Conservation (phyloP, 192 early-diverging fungal genomes). For the Rhizophagus sp. region DNA sequence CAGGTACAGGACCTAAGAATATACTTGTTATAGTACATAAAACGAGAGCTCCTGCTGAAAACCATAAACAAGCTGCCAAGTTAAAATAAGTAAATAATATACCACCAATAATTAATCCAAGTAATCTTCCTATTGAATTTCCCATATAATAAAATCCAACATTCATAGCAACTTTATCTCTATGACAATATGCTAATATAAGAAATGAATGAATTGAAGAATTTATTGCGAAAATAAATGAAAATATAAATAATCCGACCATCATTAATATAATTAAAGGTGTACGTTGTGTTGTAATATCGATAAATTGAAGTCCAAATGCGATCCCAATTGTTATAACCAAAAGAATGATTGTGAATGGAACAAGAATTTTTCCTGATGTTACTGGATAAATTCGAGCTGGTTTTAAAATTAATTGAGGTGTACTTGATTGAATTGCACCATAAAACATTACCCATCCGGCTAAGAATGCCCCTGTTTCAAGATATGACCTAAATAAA, state of each 20-base stretch:
- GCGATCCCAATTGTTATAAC: background rate
- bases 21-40: background rate
- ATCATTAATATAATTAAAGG: constrained; percentile 1
- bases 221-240: constrained; percentile 32
- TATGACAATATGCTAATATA: constrained; percentile 31
- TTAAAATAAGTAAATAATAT: constrained; percentile 5
- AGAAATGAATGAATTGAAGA: constrained; percentile 32
- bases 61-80: constrained; percentile 28
- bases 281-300: background rate
- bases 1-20: constrained; percentile 26
- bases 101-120: constrained; percentile 26
- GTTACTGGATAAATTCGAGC: constrained; percentile 21
- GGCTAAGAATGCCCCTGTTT: constrained; percentile 40
- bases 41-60: constrained; percentile 1
- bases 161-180: constrained; percentile 31
- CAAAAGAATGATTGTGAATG: constrained; percentile 14
- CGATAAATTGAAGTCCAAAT: background rate
- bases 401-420: constrained; percentile 34
- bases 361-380: constrained; percentile 5
- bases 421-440: constrained; percentile 44
- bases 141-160: constrained; percentile 35
- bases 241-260: constrained; percentile 21
- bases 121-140: constrained; percentile 25
- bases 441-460: constrained; percentile 52
- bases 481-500: constrained; percentile 32